Evolutionary conservation across 2,329 filamentous ascomycete species (phyloP), one percentile per base, ranked within the genome.

Genomic region (Colletotrichum limetticola): DNA sequence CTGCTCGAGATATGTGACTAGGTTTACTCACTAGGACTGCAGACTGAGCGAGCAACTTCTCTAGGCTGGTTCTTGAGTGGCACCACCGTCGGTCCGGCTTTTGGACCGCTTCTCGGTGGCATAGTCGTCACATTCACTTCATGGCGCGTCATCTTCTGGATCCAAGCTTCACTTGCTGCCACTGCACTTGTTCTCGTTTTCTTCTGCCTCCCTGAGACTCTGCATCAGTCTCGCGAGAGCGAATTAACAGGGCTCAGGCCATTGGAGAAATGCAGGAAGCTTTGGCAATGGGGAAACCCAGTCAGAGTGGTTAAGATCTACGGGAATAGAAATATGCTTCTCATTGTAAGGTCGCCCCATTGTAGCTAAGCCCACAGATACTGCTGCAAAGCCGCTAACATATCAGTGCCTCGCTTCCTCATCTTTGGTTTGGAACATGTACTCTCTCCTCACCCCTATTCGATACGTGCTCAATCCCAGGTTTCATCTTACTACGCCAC

Each of bases 141-240:
- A 2, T 96, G 94, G 94, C 87, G 92, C 22, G 89, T 89, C 55
- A 94, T 95, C 66, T 95, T 95, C 83, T 95, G 92, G 91, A 84
- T 95, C 0, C 93, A 95, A 78, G 90, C 91, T 0, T 92, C 89
- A 0, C 85, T 95, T 6, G 91, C 91, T 0, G 93, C 88, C 0
- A 85, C 95, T 6, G 91, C 91, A 0, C 92, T 88, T 2, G 78
- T 88, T 0, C 91, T 89, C 1, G 85, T 87, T 0, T 87, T 90
- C 75, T 90, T 94, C 76, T 83, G 94, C 14, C 86, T 95, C 12
- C 92, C 92, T 0, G 93, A 95, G 79, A 95, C 93, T 0, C 92
- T 93, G 63, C 91, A 92, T 70, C 86, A 89, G 73, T 90, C 87
- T 78, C 88, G 89, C 64, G 88, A 89, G 26, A 83, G 87, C 9